Evolutionary conservation across 805 yeast genomes (phyloP), one percentile per base, ranked within the genome.

Genomic region (Cyberlindnera mycetangii): DNA sequence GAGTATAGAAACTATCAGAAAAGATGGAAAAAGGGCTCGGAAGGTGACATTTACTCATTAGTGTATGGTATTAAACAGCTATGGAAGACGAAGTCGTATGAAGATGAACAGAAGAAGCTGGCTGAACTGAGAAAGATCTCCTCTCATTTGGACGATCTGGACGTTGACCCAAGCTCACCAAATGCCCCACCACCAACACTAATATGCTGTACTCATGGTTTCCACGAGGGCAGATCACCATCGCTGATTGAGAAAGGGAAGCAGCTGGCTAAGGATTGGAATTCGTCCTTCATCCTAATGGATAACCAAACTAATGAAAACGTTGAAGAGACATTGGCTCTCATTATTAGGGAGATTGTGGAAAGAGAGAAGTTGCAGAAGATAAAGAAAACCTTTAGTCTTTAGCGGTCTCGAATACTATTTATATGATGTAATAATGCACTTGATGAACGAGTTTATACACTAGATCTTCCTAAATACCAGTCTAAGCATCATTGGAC

Each of bases 31-130:
- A 67, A 68, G 33, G 88, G 89, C 3, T 70, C 77, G 54, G 93
- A 85, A 58, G 75, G 76, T 32, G 93, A 85, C 56, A 70, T 81
- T 0, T 81, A 78, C 53, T 79, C 85, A 0, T 53, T 85, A 24
- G 72, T 81, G 47, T 69, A 75, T 41, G 77, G 82, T 4, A 56
- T 85, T 31, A 79, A 75, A 47, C 78, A 69, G 49, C 66, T 82
- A 48, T 80, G 87, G 83, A 74, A 73, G 47, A 66, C 70, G 33
- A 60, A 57, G 31, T 40, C 47, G 1, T 57, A 54, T 20, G 61
- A 61, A 34, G 62, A 60, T 15, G 63, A 65, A 37, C 58, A 56
- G 19, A 54, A 52, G 10, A 64, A 66, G 42, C 40, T 64, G 14
- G 54, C 53, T 47, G 58, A 68, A 49, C 42, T 61, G 44, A 39